Evolutionary conservation across 768 basidiomycete genomes (phyloP).

Genomic region (Termitomyces sp.): DNA sequence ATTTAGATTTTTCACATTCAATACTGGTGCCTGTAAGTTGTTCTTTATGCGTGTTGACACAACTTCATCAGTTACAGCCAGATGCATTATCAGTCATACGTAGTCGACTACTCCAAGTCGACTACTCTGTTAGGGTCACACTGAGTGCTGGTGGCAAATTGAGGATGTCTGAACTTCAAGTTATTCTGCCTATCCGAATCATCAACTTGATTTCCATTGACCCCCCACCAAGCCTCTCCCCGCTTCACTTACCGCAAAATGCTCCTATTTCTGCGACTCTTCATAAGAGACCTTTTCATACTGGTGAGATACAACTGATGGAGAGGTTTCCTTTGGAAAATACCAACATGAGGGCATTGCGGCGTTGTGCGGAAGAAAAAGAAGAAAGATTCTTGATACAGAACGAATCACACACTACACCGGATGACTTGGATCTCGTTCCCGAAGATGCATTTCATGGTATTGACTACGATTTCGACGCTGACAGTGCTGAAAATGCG

Average conservation of each 20-base stretch:
- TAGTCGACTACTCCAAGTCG: slow-evolving; percentile 71
- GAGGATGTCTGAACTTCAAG: slow-evolving; percentile 26
- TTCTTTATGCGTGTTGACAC: slow-evolving; percentile 9
- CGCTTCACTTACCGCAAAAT: too few relatives aligned
- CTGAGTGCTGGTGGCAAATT: slow-evolving; percentile 56
- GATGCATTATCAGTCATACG: slow-evolving; percentile 68
- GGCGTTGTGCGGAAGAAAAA: neutral
- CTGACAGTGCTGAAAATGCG: neutral
- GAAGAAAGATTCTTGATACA: neutral
- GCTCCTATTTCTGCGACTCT: too few relatives aligned
- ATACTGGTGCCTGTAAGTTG: slow-evolving; percentile 69
- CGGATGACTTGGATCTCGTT: neutral
- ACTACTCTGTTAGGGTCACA: slow-evolving; percentile 65
- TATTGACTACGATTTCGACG: neutral
- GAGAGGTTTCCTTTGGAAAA: neutral
- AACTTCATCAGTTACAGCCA: slow-evolving; percentile 34
- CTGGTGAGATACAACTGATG: neutral
- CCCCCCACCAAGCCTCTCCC: neutral
- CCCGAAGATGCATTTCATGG: neutral
- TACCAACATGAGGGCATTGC: too few relatives aligned
- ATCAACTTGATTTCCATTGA: neutral
- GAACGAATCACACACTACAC: neutral
- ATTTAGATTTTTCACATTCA: slow-evolving; percentile 61
- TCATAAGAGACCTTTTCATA: neutral
- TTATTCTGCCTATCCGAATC: neutral